phyloP scores from a whole-genome alignment of 306 rosid species.

The Begonia loranthoides region DNA sequence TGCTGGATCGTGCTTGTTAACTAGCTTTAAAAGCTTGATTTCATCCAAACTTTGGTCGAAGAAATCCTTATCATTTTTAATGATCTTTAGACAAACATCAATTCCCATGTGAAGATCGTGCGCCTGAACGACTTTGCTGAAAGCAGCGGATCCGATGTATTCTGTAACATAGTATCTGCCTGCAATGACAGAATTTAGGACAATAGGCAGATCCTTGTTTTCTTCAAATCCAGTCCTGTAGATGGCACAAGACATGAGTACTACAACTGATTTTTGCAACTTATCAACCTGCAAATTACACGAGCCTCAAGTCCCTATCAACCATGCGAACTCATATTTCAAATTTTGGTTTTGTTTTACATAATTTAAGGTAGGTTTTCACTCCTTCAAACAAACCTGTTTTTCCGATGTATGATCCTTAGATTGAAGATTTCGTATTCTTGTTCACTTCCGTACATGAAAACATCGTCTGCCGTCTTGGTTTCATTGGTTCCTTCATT shows the following conservation, averaged over 20 bases:
- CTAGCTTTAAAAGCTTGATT: slow-evolving; percentile 88
- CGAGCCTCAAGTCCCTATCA: slow-evolving; percentile 13
- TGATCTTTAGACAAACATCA: slow-evolving; percentile 96
- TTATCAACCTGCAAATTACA: slow-evolving; percentile 11
- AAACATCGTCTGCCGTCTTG: no score
- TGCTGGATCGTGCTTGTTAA: slow-evolving; percentile 83
- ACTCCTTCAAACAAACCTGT: slow-evolving; percentile 45
- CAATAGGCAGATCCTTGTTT: slow-evolving; percentile 85
- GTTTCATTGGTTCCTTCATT: slow-evolving; percentile 24
- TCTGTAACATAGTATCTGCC: slow-evolving; percentile 82
- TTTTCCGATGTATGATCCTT: slow-evolving; percentile 81
- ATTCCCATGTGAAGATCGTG: slow-evolving; percentile 75
- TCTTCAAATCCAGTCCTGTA: slow-evolving; percentile 98
- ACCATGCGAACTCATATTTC: slow-evolving; percentile 6
- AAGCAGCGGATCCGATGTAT: slow-evolving; percentile 94
- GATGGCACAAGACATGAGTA: slow-evolving; percentile 22
- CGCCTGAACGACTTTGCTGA: slow-evolving; percentile 91
- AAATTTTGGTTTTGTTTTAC: no score
- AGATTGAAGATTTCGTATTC: slow-evolving; percentile 77
- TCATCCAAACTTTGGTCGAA: slow-evolving; percentile 97
- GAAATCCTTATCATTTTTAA: slow-evolving; percentile 91
- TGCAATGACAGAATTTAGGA: slow-evolving; percentile 65
- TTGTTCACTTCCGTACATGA: slow-evolving; percentile 25
- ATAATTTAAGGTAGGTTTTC: no score
- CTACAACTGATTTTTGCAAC: slow-evolving; percentile 15